These are phyloP conservation scores for Ophiostoma sp. DNA, from an alignment of 2,329 filamentous ascomycete genomes.

Conservation along the genomic window DNA sequence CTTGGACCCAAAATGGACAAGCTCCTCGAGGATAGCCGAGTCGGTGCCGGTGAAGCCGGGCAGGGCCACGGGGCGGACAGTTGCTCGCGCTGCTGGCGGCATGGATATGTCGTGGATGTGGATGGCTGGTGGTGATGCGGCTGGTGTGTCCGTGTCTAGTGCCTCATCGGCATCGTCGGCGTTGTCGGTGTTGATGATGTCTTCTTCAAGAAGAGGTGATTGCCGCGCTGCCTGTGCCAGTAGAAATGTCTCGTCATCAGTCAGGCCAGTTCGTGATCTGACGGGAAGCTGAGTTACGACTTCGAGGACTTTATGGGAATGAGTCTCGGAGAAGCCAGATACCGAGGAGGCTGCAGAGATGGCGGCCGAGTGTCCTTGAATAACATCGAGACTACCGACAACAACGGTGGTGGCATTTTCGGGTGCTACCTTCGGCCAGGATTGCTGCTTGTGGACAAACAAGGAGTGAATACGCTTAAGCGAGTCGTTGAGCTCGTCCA, in stretches of 20 bases:
- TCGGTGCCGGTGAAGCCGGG: neutral
- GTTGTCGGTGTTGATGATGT: neutral
- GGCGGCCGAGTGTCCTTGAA: neutral
- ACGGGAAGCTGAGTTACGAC: neutral
- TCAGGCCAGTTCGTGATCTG: conserved; percentile 1
- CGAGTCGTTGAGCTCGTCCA: conserved; percentile 8
- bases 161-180: neutral
- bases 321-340: neutral
- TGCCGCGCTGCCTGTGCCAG: neutral
- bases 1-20: neutral
- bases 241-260: neutral
- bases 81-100: neutral
- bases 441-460: neutral
- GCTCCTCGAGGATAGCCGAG: neutral
- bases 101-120: neutral
- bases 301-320: neutral
- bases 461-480: neutral
- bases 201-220: neutral
- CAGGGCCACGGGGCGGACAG: neutral
- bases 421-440: conserved; percentile 5
- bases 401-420: neutral
- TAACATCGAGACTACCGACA: neutral
- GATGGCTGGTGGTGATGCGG: neutral
- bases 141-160: neutral
- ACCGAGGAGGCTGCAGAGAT: neutral